Evolutionary conservation across 352 stramenopile genomes (phyloP).

Genomic region (Pythium myriotylum): DNA sequence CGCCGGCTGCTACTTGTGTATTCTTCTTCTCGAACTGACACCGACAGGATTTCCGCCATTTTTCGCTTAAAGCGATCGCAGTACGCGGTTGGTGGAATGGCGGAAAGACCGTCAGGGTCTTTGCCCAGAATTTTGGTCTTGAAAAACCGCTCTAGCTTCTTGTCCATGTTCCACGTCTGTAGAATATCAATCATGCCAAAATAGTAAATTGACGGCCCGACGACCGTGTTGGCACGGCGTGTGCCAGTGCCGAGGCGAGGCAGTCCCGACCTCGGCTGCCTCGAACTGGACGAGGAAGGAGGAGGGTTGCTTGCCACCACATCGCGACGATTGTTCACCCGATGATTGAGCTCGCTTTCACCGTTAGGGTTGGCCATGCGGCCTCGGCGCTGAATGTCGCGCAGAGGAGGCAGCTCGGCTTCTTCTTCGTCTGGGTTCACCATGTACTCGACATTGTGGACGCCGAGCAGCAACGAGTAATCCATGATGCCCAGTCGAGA

Average conservation of each 20-base stretch:
- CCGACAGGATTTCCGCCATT: constrained; percentile 84
- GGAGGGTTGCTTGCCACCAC: constrained; percentile 8
- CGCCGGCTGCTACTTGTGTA: constrained; percentile 34
- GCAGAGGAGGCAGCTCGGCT: constrained; percentile 20
- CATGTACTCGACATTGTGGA: constrained; percentile 90
- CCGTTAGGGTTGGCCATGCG: constrained; percentile 18
- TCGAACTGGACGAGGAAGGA: background rate
- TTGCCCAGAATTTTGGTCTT: constrained; percentile 87
- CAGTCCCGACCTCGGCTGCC: constrained; percentile 42
- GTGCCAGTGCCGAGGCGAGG: constrained; percentile 70
- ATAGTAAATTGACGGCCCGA: constrained; percentile 87
- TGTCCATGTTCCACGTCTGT: constrained; percentile 91
- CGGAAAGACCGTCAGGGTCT: constrained; percentile 80
- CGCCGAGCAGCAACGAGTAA: constrained; percentile 88
- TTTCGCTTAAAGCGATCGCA: constrained; percentile 89
- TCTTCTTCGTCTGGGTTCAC: constrained; percentile 72
- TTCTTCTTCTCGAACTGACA: constrained; percentile 72
- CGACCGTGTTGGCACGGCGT: constrained; percentile 83
- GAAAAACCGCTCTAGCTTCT: constrained; percentile 87
- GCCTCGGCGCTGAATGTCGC: constrained; percentile 21
- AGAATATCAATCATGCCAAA: constrained; percentile 90
- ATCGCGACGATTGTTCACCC: constrained; percentile 23
- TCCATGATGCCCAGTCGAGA: constrained; percentile 90
- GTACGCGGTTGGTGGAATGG: constrained; percentile 79
- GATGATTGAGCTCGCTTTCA: constrained; percentile 39